These are phyloP conservation scores for Mycena pura DNA, from an alignment of 768 basidiomycete species.

Conservation along the genomic window DNA sequence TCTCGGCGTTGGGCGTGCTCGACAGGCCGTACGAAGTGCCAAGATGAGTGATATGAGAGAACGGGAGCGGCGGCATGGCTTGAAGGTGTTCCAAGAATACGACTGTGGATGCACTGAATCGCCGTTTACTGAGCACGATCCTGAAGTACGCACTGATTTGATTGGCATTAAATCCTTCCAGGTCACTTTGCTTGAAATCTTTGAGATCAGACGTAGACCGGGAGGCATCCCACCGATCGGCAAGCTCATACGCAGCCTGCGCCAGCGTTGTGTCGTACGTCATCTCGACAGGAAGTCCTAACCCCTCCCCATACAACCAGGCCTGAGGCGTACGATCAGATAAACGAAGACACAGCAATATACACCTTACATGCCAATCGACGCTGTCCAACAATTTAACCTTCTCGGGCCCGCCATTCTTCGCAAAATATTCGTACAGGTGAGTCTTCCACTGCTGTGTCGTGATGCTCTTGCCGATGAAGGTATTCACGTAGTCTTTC, in stretches of 20 bases:
- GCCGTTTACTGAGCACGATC: neutral
- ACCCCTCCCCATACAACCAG: conserved; percentile 86
- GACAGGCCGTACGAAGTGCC: conserved; percentile 57
- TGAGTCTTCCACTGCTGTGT: conserved; percentile 86
- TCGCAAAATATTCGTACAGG: conserved; percentile 72
- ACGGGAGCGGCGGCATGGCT: conserved; percentile 64
- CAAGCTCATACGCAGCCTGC: conserved; percentile 71
- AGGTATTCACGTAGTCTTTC: conserved; percentile 81
- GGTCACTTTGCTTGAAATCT: conserved; percentile 63
- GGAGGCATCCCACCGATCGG: conserved; percentile 74
- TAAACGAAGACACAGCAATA: too few species aligned
- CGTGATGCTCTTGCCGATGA: conserved; percentile 82
- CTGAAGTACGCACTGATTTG: conserved; percentile 65
- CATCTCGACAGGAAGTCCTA: conserved; percentile 68
- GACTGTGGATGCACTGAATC: conserved; percentile 46
- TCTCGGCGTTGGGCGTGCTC: conserved; percentile 74
- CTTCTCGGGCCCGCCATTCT: conserved; percentile 65
- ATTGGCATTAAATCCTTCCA: conserved; percentile 73
- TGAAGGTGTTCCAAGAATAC: conserved; percentile 86
- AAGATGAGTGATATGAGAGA: conserved; percentile 63
- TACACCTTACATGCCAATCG: conserved; percentile 75
- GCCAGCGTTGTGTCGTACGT: conserved; percentile 77
- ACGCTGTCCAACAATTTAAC: conserved; percentile 69
- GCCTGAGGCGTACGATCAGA: conserved; percentile 46
- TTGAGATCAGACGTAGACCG: conserved; percentile 50